phyloP scores from a whole-genome alignment of 148 eudicot genomes.

The Spergularia marina region DNA sequence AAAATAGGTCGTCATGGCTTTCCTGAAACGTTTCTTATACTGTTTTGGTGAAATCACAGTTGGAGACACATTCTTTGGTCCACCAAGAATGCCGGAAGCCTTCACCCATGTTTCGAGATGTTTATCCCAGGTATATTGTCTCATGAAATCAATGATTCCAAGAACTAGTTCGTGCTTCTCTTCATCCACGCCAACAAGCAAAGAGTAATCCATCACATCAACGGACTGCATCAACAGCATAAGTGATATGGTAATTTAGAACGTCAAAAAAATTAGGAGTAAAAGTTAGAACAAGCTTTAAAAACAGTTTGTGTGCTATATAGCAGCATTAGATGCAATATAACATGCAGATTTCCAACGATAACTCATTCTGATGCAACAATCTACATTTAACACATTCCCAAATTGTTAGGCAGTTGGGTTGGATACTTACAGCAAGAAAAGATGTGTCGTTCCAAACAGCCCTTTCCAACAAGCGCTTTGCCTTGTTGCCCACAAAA shows the following conservation, averaged over 20 bases:
- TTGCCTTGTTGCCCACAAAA: conserved; percentile 93
- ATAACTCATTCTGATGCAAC: not conserved
- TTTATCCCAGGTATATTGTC: conserved; percentile 98
- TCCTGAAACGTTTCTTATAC: conserved; percentile 88
- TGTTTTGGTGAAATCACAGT: conserved; percentile 94
- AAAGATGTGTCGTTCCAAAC: conserved; percentile 97
- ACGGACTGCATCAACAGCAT: conserved; percentile 55
- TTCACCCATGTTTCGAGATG: conserved; percentile 99
- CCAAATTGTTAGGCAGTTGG: not conserved
- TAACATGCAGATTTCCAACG: not conserved
- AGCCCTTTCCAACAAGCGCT: conserved; percentile 82
- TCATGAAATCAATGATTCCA: conserved; percentile 97
- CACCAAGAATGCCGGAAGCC: conserved; percentile 91
- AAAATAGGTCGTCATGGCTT: conserved; percentile 94
- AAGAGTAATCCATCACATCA: conserved; percentile 95
- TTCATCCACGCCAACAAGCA: conserved; percentile 84
- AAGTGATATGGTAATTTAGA: not conserved
- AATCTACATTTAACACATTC: not conserved
- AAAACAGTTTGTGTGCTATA: not conserved
- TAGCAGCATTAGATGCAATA: no score
- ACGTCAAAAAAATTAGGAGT: not conserved
- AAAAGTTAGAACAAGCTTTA: not conserved
- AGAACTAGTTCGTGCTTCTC: conserved; percentile 91
- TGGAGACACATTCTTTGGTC: conserved; percentile 80
- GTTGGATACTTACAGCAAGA: conserved; percentile 72